These are phyloP conservation scores for Kodamaea jinghongensis DNA, from an alignment of 805 yeast species.

Conservation along the genomic window DNA sequence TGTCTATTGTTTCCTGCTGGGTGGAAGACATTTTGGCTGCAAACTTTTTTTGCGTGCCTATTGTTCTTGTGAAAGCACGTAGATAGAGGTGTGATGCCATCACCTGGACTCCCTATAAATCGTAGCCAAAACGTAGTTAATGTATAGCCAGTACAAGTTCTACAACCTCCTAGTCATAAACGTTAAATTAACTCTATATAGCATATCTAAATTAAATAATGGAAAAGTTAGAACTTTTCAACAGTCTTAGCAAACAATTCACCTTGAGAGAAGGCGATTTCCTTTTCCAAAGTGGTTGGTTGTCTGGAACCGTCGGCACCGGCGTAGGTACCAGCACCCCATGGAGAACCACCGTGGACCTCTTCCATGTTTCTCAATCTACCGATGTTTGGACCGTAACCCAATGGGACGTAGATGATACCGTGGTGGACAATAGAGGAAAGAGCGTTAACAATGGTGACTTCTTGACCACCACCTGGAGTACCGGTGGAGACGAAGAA, in stretches of 20 bases:
- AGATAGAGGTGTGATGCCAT: too few species aligned
- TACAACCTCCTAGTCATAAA: too few species aligned
- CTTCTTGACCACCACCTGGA: constrained; percentile 82
- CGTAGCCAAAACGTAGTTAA: too few species aligned
- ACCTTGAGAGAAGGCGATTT: constrained; percentile 68
- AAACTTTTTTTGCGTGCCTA: too few species aligned
- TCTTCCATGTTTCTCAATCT: constrained; percentile 56
- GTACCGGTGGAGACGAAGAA: constrained; percentile 72
- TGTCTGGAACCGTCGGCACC: constrained; percentile 75
- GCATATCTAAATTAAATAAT: not conserved
- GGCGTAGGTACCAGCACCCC: constrained; percentile 84
- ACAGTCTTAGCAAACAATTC: constrained; percentile 44
- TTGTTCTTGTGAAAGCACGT: too few species aligned
- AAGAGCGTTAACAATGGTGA: constrained; percentile 61
- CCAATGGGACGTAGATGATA: constrained; percentile 75
- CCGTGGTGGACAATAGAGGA: constrained; percentile 78
- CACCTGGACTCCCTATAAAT: too few species aligned
- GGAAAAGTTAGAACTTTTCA: constrained; percentile 23
- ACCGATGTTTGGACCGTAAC: constrained; percentile 57
- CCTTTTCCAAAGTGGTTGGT: constrained; percentile 61
- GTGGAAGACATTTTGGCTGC: not conserved
- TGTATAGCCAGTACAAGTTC: too few species aligned
- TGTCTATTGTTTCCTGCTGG: not conserved
- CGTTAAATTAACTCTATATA: not conserved
- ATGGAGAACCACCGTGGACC: constrained; percentile 77